Evolutionary conservation across 2,329 filamentous ascomycete genomes (phyloP), one percentile per base, ranked within the genome.

Genomic region (Arachnomyces sp.): DNA sequence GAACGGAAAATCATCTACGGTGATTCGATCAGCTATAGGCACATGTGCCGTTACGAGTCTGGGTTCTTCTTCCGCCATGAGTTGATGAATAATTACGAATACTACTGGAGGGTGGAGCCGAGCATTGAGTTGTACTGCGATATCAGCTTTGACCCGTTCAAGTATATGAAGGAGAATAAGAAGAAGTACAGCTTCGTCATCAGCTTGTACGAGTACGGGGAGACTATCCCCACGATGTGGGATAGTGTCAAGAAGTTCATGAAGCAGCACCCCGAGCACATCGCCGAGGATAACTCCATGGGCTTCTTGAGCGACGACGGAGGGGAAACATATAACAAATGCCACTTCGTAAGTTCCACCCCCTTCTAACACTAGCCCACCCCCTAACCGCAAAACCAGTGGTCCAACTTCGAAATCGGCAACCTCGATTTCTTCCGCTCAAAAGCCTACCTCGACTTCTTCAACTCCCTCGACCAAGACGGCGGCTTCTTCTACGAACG

Each of bases 41-140:
- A 98, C 73, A 98, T 98, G 92, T 98, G 92, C 68, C 86, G 92
- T 49, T 98, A 94, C 61, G 92, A 98, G 67, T 96, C 90, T 6
- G 92, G 92, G 30, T 98, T 98, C 75, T 98, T 98, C 76, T 98
- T 96, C 79, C 87, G 84, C 46, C 92, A 98, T 63, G 77, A 79
- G 20, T 70, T 95, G 51, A 89, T 98, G 85, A 68, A 85, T 63
- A 88, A 96, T 62, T 98, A 94, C 66, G 92, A 98, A 60, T 98
- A 87, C 78, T 98, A 98, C 76, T 98, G 92, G 92, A 86, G 93
- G 52, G 92, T 98, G 11, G 92, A 98, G 74, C 92, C 92, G 54
- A 92, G 85, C 66, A 81, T 98, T 60, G 85, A 96, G 71, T 82
- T 98, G 46, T 95, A 79, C 75, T 98, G 92, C 68, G 92, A 98